phyloP scores from a whole-genome alignment of 257 asterid genomes.

The Solanum bulbocastanum region DNA sequence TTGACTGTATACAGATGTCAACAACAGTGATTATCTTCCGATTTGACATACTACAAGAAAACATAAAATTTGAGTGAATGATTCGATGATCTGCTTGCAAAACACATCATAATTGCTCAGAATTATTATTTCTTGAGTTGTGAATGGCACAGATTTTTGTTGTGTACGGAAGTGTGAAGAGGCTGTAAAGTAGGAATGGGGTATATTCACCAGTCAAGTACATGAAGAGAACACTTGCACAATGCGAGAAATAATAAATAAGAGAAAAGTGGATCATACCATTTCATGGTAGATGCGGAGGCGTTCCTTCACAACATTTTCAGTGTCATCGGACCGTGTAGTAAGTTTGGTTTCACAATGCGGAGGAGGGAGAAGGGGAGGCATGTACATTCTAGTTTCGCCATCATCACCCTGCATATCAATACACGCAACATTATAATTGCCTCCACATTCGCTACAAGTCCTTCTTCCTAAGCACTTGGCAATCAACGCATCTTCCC shows the following conservation, averaged over 20 bases:
- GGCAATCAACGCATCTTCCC: conserved; percentile 76
- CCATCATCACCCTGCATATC: conserved; percentile 66
- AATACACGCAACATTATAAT: conserved; percentile 78
- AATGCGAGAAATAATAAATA: background rate
- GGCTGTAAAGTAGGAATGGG: background rate
- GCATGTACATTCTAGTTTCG: conserved; percentile 68
- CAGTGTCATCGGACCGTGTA: conserved; percentile 78
- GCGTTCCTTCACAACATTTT: conserved; percentile 82
- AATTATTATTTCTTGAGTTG: background rate
- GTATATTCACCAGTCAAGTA: background rate
- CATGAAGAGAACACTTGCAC: background rate
- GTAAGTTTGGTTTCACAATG: conserved; percentile 74
- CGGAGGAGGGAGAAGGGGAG: conserved; percentile 94
- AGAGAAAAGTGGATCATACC: conserved; percentile 27
- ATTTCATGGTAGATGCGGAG: conserved; percentile 60
- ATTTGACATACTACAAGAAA: background rate
- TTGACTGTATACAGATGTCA: background rate
- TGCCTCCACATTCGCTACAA: conserved; percentile 85
- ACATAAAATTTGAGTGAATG: background rate
- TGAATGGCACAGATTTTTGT: background rate
- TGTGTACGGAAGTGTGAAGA: background rate
- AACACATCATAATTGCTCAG: background rate
- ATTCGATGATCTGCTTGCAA: background rate
- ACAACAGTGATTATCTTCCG: background rate
- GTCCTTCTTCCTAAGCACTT: conserved; percentile 96